Evolutionary conservation across 2,329 filamentous ascomycete genomes (phyloP), one percentile per base, ranked within the genome.

Genomic region (Claviceps cyperi): DNA sequence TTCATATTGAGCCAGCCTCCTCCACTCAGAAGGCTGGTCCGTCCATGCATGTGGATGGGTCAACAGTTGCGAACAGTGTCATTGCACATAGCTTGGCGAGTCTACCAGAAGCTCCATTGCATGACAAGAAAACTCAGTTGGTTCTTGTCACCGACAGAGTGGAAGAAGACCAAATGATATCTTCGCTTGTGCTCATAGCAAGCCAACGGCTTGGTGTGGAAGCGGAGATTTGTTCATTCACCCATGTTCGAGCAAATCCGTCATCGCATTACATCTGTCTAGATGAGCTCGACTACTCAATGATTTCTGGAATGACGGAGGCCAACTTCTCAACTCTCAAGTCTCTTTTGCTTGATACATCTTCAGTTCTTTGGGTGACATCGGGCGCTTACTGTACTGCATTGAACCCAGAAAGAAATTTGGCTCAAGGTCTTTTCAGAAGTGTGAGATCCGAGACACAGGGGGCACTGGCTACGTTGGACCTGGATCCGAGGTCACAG

Each of bases 361-460:
- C 64, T 3, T 68, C 67, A 2, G 60, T 65, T 7, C 60, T 71
- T 4, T 71, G 69, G 69, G 65, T 68, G 5, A 64, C 65, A 7
- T 57, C 60, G 1, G 69, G 69, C 11, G 68, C 66, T 0, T 70
- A 68, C 48, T 57, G 60, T 11, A 59, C 60, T 35, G 63, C 64
- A 5, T 53, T 59, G 8, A 64, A 60, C 52, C 69, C 64, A 2
- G 62, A 68, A 43, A 57, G 64, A 49, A 72, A 72, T 56, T 68
- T 75, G 61, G 61, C 72, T 0, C 65, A 67, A 7, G 72, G 71
- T 36, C 60, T 75, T 3, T 66, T 70, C 51, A 64, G 72, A 36
- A 69, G 66, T 2, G 63, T 74, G 17, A 69, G 72, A 0, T 73
- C 71, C 1, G 72, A 75, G 54, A 67, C 69, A 1, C 63, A 65